Base-by-base conservation (phyloP, 139 green algal genomes). In the Volvox reticuliferus region DNA sequence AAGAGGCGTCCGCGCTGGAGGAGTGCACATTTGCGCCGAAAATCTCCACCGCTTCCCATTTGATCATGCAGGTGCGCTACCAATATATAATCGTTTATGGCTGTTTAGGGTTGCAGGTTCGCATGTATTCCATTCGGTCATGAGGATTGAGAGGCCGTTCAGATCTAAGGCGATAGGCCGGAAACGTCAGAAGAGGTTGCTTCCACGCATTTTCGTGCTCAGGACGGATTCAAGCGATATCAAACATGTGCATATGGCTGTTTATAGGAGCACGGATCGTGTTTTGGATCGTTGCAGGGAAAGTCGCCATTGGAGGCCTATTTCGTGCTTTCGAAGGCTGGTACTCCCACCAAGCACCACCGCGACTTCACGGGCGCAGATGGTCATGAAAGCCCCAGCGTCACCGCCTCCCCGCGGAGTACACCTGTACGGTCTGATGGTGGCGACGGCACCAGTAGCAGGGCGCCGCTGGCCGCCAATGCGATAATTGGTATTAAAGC, bases 11-110 rank as follows among this genome's bases (percentile, higher is more conserved):
- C 33, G 61, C 61, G 87, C 32, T 91, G 32, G 76, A 86, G 24
- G 76, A 26, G 3, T 91, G 87, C 87, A 91, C 87, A 26, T 91
- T 91, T 36, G 62, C 87, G 61, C 87, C 87, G 0, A 65, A 91
- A 32, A 79, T 91, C 76, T 69, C 22, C 32, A 67, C 32, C 0
- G 76, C 61, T 21, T 91, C 87, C 2, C 33, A 79, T 2, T 75
- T 91, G 28, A 91, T 86, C 6, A 79, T 86, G 76, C 87, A 91
- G 87, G 87, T 68, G 50, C 79, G 20, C 9, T 50, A 55, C 9
- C 44, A 55, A 1, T n/a, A 30, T 30, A 9, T 79, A 36, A 79
- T 79, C 18, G 71, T n/a, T 35, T 79, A 32, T 32, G 71, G 67
- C 67, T 5, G 44, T 55, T 55, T 55, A 55, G 44, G 44, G 44